phyloP scores from a whole-genome alignment of 352 stramenopile genomes.

The Globisporangium orthogonon region DNA sequence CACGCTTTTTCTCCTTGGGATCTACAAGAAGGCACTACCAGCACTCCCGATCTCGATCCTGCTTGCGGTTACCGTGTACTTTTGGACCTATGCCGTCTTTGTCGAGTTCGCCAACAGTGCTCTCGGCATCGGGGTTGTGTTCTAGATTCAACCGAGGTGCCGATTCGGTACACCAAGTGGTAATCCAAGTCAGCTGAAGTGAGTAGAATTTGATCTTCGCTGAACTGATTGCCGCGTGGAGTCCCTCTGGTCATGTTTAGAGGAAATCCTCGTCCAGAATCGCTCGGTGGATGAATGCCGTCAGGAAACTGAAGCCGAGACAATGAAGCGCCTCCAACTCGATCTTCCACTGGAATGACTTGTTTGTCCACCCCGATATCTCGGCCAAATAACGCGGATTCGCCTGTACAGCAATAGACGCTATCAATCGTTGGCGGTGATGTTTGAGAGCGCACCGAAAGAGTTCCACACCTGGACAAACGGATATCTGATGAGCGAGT shows the following conservation, averaged over 20 bases:
- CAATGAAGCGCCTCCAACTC: constrained; percentile 78
- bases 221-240: neutral
- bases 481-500: constrained; percentile 31
- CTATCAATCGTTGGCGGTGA: neutral
- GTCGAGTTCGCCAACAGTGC: constrained; percentile 52
- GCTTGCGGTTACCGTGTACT: constrained; percentile 68
- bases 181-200: neutral
- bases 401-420: constrained; percentile 19
- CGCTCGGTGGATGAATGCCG: constrained; percentile 40
- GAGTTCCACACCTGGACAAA: constrained; percentile 52
- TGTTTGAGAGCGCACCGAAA: neutral
- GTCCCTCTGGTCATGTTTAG: constrained; percentile 4
- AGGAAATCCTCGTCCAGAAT: constrained; percentile 39
- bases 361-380: constrained; percentile 42
- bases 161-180: neutral
- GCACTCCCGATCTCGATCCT: constrained; percentile 95
- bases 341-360: constrained; percentile 56
- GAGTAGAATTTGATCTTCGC: neutral
- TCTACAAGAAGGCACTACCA: constrained; percentile 94
- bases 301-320: constrained; percentile 70
- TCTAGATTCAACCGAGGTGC: neutral
- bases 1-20: constrained; percentile 93
- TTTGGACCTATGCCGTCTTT: constrained; percentile 73
- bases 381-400: constrained; percentile 46
- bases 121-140: constrained; percentile 25